Base-by-base conservation (phyloP, 2,329 filamentous ascomycete genomes). In the Chaetomiaceae sp. region DNA sequence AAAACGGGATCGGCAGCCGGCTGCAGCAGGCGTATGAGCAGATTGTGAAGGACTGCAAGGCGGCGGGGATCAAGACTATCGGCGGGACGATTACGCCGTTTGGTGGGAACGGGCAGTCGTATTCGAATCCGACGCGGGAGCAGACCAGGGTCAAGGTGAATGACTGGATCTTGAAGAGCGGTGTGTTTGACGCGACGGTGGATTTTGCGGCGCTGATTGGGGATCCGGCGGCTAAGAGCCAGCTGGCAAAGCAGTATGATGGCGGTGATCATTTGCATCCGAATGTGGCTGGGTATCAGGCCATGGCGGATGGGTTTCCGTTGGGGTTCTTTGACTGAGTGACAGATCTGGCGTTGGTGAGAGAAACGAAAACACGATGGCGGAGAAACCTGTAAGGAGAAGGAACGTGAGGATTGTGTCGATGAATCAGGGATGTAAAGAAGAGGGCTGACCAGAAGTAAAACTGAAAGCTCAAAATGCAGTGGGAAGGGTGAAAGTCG, bases 71-170 rank as follows among this genome's bases (percentile, higher is more conserved):
- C 23, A 74, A 76, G 0, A 71, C 84, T 7, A 83, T 86, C 60
- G 83, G 73, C 0, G 83, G 80, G 0, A 88, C 85, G 0, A 85
- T 87, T 55, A 87, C 83, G 3, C 84, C 83, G 0, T 88, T 88
- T 59, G 67, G 69, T 11, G 73, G 74, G 3, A 71, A 61, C 44
- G 72, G 72, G 34, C 77, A 84, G 66, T 68, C 74, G 23, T 87
- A 87, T 62, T 78, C 75, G 9, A 69, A 75, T 57, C 72, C 78
- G 0, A 68, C 74, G 37, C 68, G 82, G 7, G 83, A 88, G 63
- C 66, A 70, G 59, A 81, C 81, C 1, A 68, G 84, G 44, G 72
- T 78, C 61, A 71, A 71, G 20, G 71, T 88, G 15, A 88, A 88
- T 61, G 65, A 72, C 9, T 88, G 80, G 72, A 86, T 87, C 27